Conservation (phyloP, 345 rosid species). For the Alliaria petiolata region DNA sequence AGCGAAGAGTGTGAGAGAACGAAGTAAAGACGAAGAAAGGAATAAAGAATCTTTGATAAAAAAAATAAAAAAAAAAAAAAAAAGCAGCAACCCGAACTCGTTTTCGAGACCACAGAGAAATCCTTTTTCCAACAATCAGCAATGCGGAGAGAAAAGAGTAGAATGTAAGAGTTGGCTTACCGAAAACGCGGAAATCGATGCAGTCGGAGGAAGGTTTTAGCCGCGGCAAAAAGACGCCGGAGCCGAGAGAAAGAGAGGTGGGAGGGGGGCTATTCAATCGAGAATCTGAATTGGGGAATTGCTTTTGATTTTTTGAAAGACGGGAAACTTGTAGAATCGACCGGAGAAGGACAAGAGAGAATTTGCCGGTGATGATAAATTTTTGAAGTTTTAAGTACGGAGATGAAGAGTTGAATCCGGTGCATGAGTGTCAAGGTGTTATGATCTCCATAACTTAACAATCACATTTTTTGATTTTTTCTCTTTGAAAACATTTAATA, state of each 20-base stretch:
- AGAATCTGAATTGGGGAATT: neutral
- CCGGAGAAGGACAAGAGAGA: neutral
- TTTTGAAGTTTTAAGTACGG: neutral
- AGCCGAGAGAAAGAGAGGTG: neutral
- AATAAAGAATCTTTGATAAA: neutral
- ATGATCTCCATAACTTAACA: neutral
- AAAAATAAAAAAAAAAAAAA: neutral
- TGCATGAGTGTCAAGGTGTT: constrained; percentile 29
- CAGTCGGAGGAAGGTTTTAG: neutral
- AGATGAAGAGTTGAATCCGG: neutral
- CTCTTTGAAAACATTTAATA: no score
- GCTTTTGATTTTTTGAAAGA: neutral
- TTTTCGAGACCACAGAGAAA: neutral
- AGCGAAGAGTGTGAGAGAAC: neutral
- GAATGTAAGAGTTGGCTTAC: constrained; percentile 9
- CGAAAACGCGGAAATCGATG: neutral
- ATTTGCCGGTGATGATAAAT: neutral
- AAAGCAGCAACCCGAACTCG: neutral
- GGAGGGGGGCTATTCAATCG: neutral
- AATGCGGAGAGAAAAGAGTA: constrained; percentile 6
- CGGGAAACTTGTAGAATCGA: neutral
- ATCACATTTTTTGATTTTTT: no score
- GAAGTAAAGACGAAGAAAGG: neutral
- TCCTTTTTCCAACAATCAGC: neutral
- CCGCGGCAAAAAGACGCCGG: no score